Base-by-base conservation (phyloP, 352 stramenopile genomes). In the Hyaloperonospora brassicae region DNA sequence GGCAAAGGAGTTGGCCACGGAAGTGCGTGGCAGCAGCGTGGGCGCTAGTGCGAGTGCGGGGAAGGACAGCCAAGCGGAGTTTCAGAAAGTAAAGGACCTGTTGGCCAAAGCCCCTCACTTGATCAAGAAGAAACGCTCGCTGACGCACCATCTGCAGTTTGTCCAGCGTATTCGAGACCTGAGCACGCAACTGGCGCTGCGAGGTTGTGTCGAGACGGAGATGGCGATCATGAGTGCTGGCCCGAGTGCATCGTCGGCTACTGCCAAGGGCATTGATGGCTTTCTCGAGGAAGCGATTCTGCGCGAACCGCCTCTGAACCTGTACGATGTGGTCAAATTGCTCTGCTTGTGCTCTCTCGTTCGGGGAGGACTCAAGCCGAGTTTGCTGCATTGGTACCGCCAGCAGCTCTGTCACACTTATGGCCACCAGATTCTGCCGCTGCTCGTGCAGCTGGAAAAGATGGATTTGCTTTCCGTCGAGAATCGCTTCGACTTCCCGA, bases 351-450 rank as follows among this genome's bases (percentile, higher is more conserved):
- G 79, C 22, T 89, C 78, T 48, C 72, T 91, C 25, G 76, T 88
- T 14, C 66, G 73, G 2, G 79, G 78, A 5, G 82, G 82, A 1
- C 60, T 89, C 22, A 84, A 86, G 24, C 61, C 59, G 3, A 73
- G 84, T 25, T 67, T 58, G 2, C 55, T 93, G 8, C 60, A 68
- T 14, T 86, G 73, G 74, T 86, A 86, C 55, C 75, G 79, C 12
- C 70, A 79, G 35, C 80, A 91, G 44, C 64, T 95, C 13, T 90
- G 81, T 41, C 80, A 95, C 46, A 87, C 74, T n/a, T 91, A 92
- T 50, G 84, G 84, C 12, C 72, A 90, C 47, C 61, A 84, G 8
- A 57, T 89, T 10, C 52, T 92, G 12, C 76, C 80, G 6, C 50
- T 88, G 23, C 66, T 93, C 17, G 60, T 87, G 23, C 80, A 84